Percentiles rank a stretch among this genome's conserved stretches.
These are phyloP conservation scores for Toxicodendron radicans DNA, from an alignment of 345 rosid species.

Conservation along the genomic window DNA sequence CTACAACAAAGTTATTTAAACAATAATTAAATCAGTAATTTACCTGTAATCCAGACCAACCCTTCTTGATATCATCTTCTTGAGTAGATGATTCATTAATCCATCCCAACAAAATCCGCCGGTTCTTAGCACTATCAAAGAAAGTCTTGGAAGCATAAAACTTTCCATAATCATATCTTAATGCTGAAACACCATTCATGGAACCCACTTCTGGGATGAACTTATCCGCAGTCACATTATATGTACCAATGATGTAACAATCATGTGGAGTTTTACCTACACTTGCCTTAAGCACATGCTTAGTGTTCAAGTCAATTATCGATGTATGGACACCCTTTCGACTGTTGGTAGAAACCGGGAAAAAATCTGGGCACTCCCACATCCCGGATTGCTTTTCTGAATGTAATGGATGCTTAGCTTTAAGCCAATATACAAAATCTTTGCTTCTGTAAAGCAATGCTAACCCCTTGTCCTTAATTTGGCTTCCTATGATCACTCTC, in stretches of 20 bases:
- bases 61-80: conserved; percentile 45
- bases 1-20: too few species aligned
- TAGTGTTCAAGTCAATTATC: conserved; percentile 19
- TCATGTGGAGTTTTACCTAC: conserved; percentile 51
- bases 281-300: conserved; percentile 61
- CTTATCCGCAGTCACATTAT: conserved; percentile 30
- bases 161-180: conserved; percentile 72
- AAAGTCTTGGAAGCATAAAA: conserved; percentile 80
- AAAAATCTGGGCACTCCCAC: conserved; percentile 66
- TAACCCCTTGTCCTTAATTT: conserved; percentile 22
- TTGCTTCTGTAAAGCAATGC: conserved; percentile 37
- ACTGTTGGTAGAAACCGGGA: conserved; percentile 24
- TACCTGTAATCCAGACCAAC: conserved; percentile 82
- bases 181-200: conserved; percentile 38
- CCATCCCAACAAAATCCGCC: conserved; percentile 75
- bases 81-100: conserved; percentile 51
- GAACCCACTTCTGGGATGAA: conserved; percentile 52
- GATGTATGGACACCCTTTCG: conserved; percentile 42
- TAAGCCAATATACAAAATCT: conserved; percentile 44
- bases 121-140: conserved; percentile 48
- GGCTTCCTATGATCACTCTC: conserved; percentile 41
- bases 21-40: neutral
- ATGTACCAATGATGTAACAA: conserved; percentile 48
- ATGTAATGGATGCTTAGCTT: conserved; percentile 34
- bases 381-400: too few species aligned